phyloP scores from a whole-genome alignment of 352 stramenopile genomes.

The Phytophthora europaea region DNA sequence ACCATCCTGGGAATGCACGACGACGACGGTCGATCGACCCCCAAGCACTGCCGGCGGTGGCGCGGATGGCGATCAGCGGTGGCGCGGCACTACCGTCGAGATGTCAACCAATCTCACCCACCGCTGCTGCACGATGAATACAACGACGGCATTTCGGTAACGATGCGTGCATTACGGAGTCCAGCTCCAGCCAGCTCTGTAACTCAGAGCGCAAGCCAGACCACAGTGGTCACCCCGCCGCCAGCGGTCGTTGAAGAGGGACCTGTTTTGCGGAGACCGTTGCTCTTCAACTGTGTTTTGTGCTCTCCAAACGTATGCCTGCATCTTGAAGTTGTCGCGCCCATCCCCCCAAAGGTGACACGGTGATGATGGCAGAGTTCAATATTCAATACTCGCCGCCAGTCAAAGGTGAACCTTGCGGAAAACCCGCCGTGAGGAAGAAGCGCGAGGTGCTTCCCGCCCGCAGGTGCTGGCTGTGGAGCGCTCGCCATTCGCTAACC shows the following conservation, averaged over 20 bases:
- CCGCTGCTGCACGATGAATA: background rate
- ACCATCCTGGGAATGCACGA: constrained; percentile 9
- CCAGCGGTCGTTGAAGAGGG: background rate
- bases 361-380: constrained; percentile 27
- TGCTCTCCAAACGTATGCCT: constrained; percentile 16
- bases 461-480: background rate
- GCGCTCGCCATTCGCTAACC: constrained; percentile 33
- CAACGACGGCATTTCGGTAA: background rate
- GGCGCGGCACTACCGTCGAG: too few species aligned
- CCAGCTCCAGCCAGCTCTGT: background rate
- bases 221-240: background rate
- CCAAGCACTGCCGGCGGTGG: background rate
- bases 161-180: background rate
- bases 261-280: background rate
- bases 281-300: background rate
- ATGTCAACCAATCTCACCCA: too few species aligned
- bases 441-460: constrained; percentile 25
- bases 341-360: constrained; percentile 19
- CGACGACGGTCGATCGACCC: background rate
- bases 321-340: constrained; percentile 19
- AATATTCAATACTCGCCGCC: background rate
- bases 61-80: constrained; percentile 2
- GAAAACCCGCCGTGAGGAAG: constrained; percentile 34
- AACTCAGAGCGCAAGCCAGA: background rate
- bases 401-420: constrained; percentile 9